Percentiles rank a stretch among this genome's conserved stretches.
Conservation (phyloP, 2,329 filamentous ascomycete species). For the Fusarium sp. region DNA sequence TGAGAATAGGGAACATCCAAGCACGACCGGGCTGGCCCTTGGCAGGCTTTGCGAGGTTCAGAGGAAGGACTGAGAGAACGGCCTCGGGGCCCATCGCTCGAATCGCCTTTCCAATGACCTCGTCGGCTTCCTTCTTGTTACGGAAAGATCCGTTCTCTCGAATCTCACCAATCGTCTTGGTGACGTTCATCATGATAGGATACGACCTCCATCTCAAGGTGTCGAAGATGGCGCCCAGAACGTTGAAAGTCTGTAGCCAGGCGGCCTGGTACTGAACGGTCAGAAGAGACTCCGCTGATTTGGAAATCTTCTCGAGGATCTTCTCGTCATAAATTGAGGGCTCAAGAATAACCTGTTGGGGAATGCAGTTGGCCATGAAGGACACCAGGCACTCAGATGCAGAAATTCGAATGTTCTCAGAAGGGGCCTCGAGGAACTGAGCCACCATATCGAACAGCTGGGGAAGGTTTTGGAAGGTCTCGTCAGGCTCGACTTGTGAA, state of each 20-base stretch:
- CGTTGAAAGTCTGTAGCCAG: constrained; percentile 94
- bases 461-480: constrained; percentile 91
- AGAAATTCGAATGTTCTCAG: constrained; percentile 93
- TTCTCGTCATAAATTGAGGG: constrained; percentile 95
- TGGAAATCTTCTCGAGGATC: constrained; percentile 82
- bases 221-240: constrained; percentile 88
- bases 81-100: constrained; percentile 89
- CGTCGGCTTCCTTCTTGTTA: constrained; percentile 94
- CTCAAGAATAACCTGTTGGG: constrained; percentile 83
- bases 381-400: constrained; percentile 95
- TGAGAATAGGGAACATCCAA: constrained; percentile 92
- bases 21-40: constrained; percentile 85
- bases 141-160: constrained; percentile 88
- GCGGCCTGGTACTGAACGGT: constrained; percentile 93
- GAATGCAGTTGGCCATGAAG: constrained; percentile 90
- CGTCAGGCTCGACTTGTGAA: constrained; percentile 86
- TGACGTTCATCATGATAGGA: constrained; percentile 80
- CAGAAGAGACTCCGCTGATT: constrained; percentile 77
- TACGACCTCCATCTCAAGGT: constrained; percentile 85
- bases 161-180: constrained; percentile 85
- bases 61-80: constrained; percentile 82
- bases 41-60: constrained; percentile 84
- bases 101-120: constrained; percentile 88
- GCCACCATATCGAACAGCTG: constrained; percentile 85
- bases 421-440: constrained; percentile 84